phyloP scores from a whole-genome alignment of 495 filamentous ascomycete species.

The Astrocystis sublimbata region DNA sequence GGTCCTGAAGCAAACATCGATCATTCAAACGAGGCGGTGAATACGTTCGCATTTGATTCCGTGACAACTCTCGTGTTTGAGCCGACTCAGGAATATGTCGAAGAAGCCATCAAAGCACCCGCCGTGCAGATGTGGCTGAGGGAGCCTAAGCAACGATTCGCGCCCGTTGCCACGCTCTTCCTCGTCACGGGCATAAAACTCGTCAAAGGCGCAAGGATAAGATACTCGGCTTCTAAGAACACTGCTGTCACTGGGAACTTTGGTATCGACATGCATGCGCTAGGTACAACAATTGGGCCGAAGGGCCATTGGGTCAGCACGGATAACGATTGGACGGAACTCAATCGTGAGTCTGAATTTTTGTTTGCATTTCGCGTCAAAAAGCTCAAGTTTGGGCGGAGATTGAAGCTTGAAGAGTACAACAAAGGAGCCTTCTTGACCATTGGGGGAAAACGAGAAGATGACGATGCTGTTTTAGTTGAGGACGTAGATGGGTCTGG shows the following conservation, averaged over 20 bases:
- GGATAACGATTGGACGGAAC: not conserved
- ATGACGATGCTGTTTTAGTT: not conserved
- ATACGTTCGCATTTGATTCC: not conserved
- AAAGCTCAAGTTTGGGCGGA: not conserved
- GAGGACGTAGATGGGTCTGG: constrained; percentile 3
- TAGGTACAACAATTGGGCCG: not conserved
- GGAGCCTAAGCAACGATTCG: not conserved
- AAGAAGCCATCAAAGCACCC: not conserved
- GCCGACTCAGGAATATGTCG: not conserved
- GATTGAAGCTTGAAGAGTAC: not conserved
- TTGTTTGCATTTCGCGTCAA: constrained; percentile 1
- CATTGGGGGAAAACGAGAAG: not conserved
- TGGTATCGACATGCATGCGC: not conserved
- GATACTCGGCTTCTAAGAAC: not conserved
- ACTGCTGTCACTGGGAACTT: not conserved
- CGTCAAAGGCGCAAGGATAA: not conserved
- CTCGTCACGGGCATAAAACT: constrained; percentile 5
- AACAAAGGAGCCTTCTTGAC: not conserved
- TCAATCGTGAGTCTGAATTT: not conserved
- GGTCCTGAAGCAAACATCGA: constrained; percentile 19
- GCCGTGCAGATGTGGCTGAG: not conserved
- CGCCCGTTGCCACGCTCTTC: not conserved
- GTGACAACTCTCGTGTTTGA: not conserved
- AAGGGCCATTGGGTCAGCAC: not conserved
- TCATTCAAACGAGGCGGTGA: constrained; percentile 11